A percentile compares a stretch with the other conserved stretches of the same genome.
phyloP scores from a whole-genome alignment of 495 filamentous ascomycete genomes.

The Lophiostoma macrostomum region DNA sequence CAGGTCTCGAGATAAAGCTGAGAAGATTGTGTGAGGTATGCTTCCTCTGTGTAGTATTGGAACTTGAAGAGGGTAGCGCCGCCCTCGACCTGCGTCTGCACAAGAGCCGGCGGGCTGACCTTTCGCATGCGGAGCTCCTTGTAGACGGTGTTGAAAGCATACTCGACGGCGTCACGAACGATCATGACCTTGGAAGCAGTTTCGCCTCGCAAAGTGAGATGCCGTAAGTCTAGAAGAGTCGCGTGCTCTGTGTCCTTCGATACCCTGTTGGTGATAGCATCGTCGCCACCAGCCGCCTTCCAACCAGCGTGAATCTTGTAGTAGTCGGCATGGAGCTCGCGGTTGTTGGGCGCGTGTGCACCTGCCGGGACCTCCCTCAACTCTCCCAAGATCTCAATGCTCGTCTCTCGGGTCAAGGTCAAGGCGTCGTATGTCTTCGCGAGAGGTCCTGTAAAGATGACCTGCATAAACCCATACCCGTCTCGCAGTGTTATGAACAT shows the following conservation, averaged over 20 bases:
- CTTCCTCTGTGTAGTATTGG: conserved; percentile 89
- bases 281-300: conserved; percentile 80
- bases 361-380: conserved; percentile 79
- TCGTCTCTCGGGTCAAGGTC: conserved; percentile 84
- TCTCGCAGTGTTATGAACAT: conserved; percentile 86
- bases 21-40: conserved; percentile 94
- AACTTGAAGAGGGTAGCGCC: conserved; percentile 92
- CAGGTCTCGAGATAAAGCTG: conserved; percentile 98
- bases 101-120: conserved; percentile 90
- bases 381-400: conserved; percentile 82
- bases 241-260: conserved; percentile 74
- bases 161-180: conserved; percentile 78
- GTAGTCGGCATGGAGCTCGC: conserved; percentile 93
- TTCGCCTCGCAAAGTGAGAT: conserved; percentile 89
- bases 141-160: conserved; percentile 79
- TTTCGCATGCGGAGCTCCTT: conserved; percentile 75
- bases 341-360: conserved; percentile 76
- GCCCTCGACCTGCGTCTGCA: conserved; percentile 98
- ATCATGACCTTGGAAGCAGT: conserved; percentile 84
- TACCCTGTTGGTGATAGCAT: conserved; percentile 90
- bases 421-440: conserved; percentile 90
- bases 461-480: conserved; percentile 88
- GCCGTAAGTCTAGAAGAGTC: conserved; percentile 82
- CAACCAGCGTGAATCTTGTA: conserved; percentile 70
- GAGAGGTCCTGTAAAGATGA: conserved; percentile 76